Evolutionary conservation across 148 eudicot species (phyloP).

Genomic region (Camellia japonica): DNA sequence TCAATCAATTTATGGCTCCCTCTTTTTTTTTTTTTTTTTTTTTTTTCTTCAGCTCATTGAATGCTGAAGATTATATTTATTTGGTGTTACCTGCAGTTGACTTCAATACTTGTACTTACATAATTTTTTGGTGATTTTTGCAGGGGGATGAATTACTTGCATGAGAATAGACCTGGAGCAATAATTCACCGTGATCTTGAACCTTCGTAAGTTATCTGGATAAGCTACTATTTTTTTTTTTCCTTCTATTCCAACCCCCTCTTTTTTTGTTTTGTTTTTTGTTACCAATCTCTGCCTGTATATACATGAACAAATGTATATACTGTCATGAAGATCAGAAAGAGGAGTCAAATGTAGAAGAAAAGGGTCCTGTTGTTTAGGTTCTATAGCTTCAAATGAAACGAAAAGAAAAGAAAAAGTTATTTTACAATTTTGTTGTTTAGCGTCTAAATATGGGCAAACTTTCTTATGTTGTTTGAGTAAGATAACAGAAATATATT

Average conservation of each 20-base stretch:
- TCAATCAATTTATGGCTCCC: not conserved
- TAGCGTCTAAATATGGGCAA: conserved; percentile 14
- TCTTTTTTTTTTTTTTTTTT: not conserved
- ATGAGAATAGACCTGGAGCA: conserved; percentile 83
- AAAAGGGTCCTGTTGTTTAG: not conserved
- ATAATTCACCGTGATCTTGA: conserved; percentile 93
- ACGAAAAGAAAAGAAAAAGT: not conserved
- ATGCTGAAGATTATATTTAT: not conserved
- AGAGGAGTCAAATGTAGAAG: not conserved
- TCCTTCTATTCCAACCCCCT: no score
- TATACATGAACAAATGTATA: not conserved
- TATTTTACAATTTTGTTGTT: not conserved
- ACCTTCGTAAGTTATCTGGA: conserved; percentile 75
- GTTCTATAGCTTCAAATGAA: not conserved
- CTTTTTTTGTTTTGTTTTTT: not conserved
- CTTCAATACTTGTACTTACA: not conserved
- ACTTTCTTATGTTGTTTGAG: conserved; percentile 29
- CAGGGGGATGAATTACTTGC: conserved; percentile 97
- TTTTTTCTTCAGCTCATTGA: not conserved
- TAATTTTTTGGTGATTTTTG: conserved; percentile 18
- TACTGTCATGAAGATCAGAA: not conserved
- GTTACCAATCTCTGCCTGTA: not conserved
- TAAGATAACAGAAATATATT: conserved; percentile 82
- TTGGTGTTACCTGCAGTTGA: not conserved
- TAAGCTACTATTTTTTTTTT: not conserved